phyloP scores from a whole-genome alignment of 2,329 filamentous ascomycete genomes.

The Amphichorda felina region DNA sequence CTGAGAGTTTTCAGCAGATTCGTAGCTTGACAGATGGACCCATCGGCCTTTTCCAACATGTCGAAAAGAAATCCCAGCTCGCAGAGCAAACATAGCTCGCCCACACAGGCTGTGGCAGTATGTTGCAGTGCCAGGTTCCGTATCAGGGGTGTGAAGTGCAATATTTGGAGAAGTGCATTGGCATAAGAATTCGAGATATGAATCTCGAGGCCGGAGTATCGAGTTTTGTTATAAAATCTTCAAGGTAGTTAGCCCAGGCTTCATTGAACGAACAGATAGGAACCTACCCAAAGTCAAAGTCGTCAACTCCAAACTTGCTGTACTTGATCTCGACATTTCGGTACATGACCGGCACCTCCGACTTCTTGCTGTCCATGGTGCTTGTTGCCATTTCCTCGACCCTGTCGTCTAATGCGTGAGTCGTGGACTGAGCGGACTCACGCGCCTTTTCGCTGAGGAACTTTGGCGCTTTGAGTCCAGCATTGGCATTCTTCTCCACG shows the following conservation, averaged over 20 bases:
- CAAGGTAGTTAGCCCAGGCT: neutral
- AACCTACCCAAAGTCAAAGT: conserved; percentile 81
- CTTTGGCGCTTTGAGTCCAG: conserved; percentile 63
- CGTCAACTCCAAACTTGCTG: conserved; percentile 97
- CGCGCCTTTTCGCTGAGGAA: conserved; percentile 90
- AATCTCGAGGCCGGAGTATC: conserved; percentile 84
- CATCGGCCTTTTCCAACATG: conserved; percentile 93
- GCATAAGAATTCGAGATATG: conserved; percentile 96
- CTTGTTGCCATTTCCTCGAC: conserved; percentile 51
- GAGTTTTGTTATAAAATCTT: conserved; percentile 84
- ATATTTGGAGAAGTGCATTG: conserved; percentile 81
- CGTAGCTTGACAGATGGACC: conserved; percentile 89
- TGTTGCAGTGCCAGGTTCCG: conserved; percentile 84
- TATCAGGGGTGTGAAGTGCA: conserved; percentile 80
- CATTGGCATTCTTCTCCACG: conserved; percentile 44
- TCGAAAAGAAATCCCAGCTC: conserved; percentile 94
- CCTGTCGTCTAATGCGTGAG: conserved; percentile 27
- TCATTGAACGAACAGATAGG: conserved; percentile 5
- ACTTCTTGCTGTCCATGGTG: conserved; percentile 64
- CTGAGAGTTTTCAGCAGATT: conserved; percentile 88
- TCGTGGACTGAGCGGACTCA: conserved; percentile 41
- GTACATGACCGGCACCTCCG: conserved; percentile 81
- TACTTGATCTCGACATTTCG: conserved; percentile 96
- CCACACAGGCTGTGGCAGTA: conserved; percentile 72
- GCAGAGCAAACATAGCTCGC: conserved; percentile 77